These are phyloP conservation scores for Lodderomyces beijingensis DNA, from an alignment of 1,139 yeast genomes.

Conservation along the genomic window DNA sequence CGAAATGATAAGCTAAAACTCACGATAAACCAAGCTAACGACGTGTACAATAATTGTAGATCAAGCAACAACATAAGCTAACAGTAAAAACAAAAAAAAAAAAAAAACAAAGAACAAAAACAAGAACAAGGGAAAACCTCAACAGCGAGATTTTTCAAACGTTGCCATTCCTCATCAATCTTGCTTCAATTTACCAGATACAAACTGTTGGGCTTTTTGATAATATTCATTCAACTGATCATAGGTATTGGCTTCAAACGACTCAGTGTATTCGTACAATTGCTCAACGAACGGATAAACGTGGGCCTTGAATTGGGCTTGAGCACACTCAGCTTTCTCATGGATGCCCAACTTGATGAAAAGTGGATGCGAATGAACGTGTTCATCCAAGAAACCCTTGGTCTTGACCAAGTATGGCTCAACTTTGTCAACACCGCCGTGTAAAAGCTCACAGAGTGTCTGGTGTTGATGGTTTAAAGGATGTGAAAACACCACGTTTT, in stretches of 20 bases:
- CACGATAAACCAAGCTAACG: too few relatives aligned
- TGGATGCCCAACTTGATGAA: slow-evolving; percentile 33
- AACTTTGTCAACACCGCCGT: slow-evolving; percentile 24
- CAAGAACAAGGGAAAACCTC: too few relatives aligned
- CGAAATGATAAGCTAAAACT: too few relatives aligned
- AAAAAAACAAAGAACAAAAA: too few relatives aligned
- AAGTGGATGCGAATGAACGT: slow-evolving; percentile 34
- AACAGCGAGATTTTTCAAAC: too few relatives aligned
- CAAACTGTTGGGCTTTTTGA: slow-evolving; percentile 8
- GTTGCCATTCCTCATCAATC: too few relatives aligned
- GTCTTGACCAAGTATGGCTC: slow-evolving; percentile 30
- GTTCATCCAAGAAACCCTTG: slow-evolving; percentile 30
- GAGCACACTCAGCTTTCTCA: slow-evolving; percentile 21
- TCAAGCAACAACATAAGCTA: too few relatives aligned
- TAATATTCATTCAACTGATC: slow-evolving; percentile 14
- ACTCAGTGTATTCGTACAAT: slow-evolving; percentile 24
- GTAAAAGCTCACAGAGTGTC: slow-evolving; percentile 32
- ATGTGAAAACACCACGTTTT: slow-evolving; percentile 29
- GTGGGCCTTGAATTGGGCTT: slow-evolving; percentile 16
- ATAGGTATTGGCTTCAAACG: slow-evolving; percentile 21
- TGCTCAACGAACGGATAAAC: slow-evolving; percentile 25
- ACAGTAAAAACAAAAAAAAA: too few relatives aligned
- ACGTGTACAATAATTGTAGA: too few relatives aligned
- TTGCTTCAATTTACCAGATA: slow-evolving; percentile 10
- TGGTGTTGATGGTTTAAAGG: slow-evolving; percentile 33